Conservation (phyloP, 176 grass and related monocot genomes). For the Aegilops tauschii region DNA sequence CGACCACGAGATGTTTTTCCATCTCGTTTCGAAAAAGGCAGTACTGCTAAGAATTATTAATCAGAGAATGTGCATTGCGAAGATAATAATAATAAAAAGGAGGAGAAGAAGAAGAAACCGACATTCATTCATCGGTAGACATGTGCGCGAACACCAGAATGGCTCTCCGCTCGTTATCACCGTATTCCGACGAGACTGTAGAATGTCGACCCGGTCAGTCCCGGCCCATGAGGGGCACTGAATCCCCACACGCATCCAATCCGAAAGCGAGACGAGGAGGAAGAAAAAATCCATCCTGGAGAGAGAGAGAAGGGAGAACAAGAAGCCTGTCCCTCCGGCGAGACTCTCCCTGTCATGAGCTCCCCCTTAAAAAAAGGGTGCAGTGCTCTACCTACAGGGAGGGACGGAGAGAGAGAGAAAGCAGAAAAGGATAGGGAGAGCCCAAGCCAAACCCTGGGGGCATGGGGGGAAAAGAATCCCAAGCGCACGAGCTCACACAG, state of each 20-base stretch:
- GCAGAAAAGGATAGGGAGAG: background rate
- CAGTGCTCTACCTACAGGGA: constrained; percentile 34
- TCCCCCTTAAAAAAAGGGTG: constrained; percentile 60
- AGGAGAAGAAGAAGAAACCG: background rate
- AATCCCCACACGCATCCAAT: constrained; percentile 40
- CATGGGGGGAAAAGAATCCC: constrained; percentile 78
- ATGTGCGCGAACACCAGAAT: background rate
- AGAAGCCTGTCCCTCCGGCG: constrained; percentile 14
- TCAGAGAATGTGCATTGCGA: background rate
- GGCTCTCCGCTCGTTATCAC: background rate
- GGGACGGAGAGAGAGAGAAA: background rate
- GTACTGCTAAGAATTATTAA: background rate
- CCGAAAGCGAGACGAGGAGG: constrained; percentile 32
- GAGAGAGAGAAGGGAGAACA: background rate
- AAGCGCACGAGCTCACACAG: constrained; percentile 55
- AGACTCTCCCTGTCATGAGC: background rate
- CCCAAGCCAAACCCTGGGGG: constrained; percentile 44
- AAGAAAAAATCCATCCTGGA: background rate
- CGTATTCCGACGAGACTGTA: constrained; percentile 7
- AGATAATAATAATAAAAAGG: background rate
- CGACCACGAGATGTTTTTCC: background rate
- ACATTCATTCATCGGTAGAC: background rate
- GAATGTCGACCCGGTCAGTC: background rate
- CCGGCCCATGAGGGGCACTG: background rate
- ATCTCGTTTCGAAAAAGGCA: background rate